Base-by-base conservation (phyloP, 768 basidiomycete species). In the Rhodocollybia butyracea region DNA sequence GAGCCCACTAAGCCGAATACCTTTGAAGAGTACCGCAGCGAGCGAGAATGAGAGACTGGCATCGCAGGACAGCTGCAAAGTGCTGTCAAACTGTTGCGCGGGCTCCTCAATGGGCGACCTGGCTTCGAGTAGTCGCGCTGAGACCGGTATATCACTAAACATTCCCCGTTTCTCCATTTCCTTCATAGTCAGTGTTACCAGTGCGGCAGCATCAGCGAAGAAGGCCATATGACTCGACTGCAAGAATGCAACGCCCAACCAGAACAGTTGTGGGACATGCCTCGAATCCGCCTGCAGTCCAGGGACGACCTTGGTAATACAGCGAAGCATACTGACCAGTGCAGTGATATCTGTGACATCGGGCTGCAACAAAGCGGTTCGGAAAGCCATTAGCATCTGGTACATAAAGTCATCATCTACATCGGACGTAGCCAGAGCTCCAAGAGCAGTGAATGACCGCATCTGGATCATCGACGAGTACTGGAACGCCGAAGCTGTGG, bases 341-440 rank as follows among this genome's bases (percentile, higher is more conserved):
- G 91, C 79, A 42, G 80, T 72, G 0, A 85, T 85, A 62, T 91
- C 86, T 19, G 79, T 36, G 62, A 88, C 86, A 29, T 80, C 82
- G n/a, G 85, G 78, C 61, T 85, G 83, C 10, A 70, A 66, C 17
- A 96, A 71, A 0, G 89, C 88, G 0, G 80, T 85, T 59, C 82
- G 83, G 68, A 95, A 85, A 1, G 94, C 91, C 5, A 94, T 89
- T 8, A 95, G 81, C 70, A 96, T 92, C 66, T 97, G 94, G 62
- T 95, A 96, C 51, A 96, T 75, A 60, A 94, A 83, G 65, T 97
- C 94, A 58, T 95, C 94, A 60, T 97, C 94, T 39, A 94, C 89
- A 24, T 94, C 91, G 2, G 87, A 80, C 3, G 82, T 82, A 15
- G 91, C 86, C n/a, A 95, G 78, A n/a, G 81, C 78, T 3, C 90